Evolutionary conservation across 2,329 filamentous ascomycete species (phyloP).

Genomic region (Coccinonectria pachysandricola): DNA sequence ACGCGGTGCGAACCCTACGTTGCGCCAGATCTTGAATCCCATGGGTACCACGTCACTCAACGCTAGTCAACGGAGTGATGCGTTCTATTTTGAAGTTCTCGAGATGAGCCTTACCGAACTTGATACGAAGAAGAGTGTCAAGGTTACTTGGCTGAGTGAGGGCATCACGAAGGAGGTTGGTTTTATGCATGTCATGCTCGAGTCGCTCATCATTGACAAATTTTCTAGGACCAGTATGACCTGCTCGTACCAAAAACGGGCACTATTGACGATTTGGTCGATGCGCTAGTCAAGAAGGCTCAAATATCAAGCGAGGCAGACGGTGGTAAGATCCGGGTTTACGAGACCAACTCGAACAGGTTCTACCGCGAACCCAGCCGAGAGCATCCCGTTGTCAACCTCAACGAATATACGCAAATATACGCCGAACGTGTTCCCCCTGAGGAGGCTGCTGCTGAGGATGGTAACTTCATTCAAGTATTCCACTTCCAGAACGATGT

Average conservation of each 20-base stretch:
- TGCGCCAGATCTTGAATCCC: slow-evolving; percentile 69
- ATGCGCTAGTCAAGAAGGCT: slow-evolving; percentile 68
- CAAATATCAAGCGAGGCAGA: slow-evolving; percentile 64
- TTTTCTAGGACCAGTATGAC: slow-evolving; percentile 58
- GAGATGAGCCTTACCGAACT: slow-evolving; percentile 91
- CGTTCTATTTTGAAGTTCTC: slow-evolving; percentile 83
- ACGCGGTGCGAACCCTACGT: slow-evolving; percentile 56
- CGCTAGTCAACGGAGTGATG: slow-evolving; percentile 61
- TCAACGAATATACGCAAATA: slow-evolving; percentile 77
- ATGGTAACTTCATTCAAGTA: slow-evolving; percentile 57
- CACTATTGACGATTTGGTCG: slow-evolving; percentile 66
- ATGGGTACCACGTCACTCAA: slow-evolving; percentile 59
- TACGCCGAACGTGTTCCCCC: slow-evolving; percentile 75
- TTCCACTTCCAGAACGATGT: slow-evolving; percentile 93
- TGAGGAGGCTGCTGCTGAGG: slow-evolving; percentile 51
- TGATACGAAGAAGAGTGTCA: slow-evolving; percentile 83
- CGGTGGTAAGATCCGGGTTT: slow-evolving; percentile 64
- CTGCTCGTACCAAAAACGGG: slow-evolving; percentile 83
- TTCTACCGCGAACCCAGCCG: slow-evolving; percentile 67
- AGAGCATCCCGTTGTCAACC: slow-evolving; percentile 63
- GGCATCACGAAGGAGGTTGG: slow-evolving; percentile 82
- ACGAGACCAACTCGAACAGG: slow-evolving; percentile 73
- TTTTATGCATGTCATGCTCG: slow-evolving; percentile 1
- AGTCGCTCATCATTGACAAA: slow-evolving; percentile 1
- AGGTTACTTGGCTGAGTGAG: slow-evolving; percentile 76